Evolutionary conservation across 208 protist genomes (phyloP).

Genomic region (Leishmania major): DNA sequence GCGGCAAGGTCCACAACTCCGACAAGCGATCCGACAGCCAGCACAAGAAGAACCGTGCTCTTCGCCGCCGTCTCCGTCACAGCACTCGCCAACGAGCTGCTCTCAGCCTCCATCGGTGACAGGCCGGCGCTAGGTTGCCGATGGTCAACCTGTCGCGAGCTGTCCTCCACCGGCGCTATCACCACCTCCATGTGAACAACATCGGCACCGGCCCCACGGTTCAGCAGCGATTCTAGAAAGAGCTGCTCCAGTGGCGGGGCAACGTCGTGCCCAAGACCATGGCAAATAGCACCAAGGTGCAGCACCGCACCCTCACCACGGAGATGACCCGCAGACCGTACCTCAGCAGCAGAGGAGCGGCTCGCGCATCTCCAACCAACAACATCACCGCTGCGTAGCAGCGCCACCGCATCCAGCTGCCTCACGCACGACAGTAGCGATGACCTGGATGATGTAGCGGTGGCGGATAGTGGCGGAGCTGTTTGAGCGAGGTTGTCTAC

Average conservation of each 20-base stretch:
- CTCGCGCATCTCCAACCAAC: slow-evolving; percentile 18
- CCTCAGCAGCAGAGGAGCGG: background rate
- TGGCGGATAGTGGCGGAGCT: background rate
- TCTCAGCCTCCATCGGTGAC: background rate
- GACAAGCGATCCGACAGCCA: slow-evolving; percentile 16
- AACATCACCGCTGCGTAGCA: slow-evolving; percentile 26
- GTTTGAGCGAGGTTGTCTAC: too few relatives aligned
- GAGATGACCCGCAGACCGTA: too few relatives aligned
- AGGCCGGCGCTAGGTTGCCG: background rate
- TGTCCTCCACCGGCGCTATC: too few relatives aligned
- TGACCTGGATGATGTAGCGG: background rate
- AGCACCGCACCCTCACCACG: background rate
- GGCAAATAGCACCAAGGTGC: slow-evolving; percentile 4
- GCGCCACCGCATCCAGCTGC: slow-evolving; percentile 20
- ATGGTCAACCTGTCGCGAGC: too few relatives aligned
- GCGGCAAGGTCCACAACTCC: slow-evolving; percentile 12
- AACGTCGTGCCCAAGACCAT: background rate
- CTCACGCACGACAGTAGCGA: background rate
- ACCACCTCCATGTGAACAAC: slow-evolving; percentile 24
- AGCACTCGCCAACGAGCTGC: background rate
- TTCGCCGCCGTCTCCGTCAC: background rate
- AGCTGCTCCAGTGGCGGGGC: background rate
- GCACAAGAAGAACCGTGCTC: slow-evolving; percentile 12
- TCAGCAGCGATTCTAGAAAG: slow-evolving; percentile 16
- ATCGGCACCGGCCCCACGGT: slow-evolving; percentile 4